phyloP scores from a whole-genome alignment of 805 yeast genomes.

The Starmerella floricola region DNA sequence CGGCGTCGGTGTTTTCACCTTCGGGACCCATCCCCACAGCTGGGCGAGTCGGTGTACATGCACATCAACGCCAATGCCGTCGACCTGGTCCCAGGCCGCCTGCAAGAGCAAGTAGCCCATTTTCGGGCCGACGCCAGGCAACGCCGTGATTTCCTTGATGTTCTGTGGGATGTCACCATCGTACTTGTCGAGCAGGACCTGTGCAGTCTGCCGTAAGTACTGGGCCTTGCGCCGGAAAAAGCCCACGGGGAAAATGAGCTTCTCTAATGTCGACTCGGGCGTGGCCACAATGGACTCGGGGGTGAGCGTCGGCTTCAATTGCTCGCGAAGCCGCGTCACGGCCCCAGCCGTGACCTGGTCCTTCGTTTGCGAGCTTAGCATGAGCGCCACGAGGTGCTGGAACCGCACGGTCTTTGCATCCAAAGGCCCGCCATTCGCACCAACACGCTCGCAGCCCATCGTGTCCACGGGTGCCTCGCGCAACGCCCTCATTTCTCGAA shows the following conservation, averaged over 20 bases:
- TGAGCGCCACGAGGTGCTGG: constrained; percentile 65
- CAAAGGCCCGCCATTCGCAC: constrained; percentile 27
- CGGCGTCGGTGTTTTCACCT: constrained; percentile 43
- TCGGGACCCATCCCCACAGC: constrained; percentile 67
- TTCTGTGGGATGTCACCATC: constrained; percentile 63
- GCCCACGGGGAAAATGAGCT: constrained; percentile 66
- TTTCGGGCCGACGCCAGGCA: constrained; percentile 94
- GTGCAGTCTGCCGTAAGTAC: constrained; percentile 52
- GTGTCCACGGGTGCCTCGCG: constrained; percentile 77
- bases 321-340: constrained; percentile 45
- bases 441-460: constrained; percentile 66
- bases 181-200: constrained; percentile 38
- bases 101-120: constrained; percentile 80
- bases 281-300: constrained; percentile 24
- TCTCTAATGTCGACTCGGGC: constrained; percentile 45
- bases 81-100: constrained; percentile 60
- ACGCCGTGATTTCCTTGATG: constrained; percentile 46
- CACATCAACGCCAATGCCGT: constrained; percentile 90
- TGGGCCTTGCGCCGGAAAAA: constrained; percentile 71
- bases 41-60: constrained; percentile 73
- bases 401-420: constrained; percentile 38
- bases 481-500: constrained; percentile 54
- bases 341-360: constrained; percentile 75
- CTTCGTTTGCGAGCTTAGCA: constrained; percentile 85
- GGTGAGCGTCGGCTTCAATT: constrained; percentile 33